Conservation (phyloP, 2,329 filamentous ascomycete genomes). For the Onygenales sp. region DNA sequence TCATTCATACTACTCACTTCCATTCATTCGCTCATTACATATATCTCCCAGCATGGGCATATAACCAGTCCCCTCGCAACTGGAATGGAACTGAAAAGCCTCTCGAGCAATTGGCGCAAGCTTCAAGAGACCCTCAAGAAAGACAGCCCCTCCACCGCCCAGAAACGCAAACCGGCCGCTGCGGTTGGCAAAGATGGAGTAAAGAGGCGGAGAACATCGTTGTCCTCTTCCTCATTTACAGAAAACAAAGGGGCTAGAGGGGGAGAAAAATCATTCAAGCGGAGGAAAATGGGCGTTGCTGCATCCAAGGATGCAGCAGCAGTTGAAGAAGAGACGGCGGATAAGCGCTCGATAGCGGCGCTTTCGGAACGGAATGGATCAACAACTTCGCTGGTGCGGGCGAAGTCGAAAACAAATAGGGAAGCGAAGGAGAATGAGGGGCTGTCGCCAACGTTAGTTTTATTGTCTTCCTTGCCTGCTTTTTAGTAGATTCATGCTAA, state of each 20-base stretch:
- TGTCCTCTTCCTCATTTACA: constrained; percentile 3
- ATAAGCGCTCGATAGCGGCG: not conserved
- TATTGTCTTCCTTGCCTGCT: constrained; percentile 9
- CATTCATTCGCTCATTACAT: not conserved
- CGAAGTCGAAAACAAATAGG: constrained; percentile 6
- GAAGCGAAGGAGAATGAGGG: constrained; percentile 54
- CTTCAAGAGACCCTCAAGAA: constrained; percentile 37
- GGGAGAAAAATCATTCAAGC: not conserved
- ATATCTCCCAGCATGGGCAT: not conserved
- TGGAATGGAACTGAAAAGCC: constrained; percentile 34
- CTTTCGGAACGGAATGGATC: constrained; percentile 7
- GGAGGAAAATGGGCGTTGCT: not conserved
- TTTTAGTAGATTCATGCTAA: constrained; percentile 4
- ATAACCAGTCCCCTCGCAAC: constrained; percentile 2
- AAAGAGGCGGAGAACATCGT: constrained; percentile 9
- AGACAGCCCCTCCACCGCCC: constrained; percentile 13
- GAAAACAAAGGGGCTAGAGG: not conserved
- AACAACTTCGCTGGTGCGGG: constrained; percentile 12
- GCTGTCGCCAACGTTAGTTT: constrained; percentile 36
- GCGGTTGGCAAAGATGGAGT: constrained; percentile 6
- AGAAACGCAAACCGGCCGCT: constrained; percentile 23
- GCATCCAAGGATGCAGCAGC: not conserved
- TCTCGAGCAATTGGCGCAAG: constrained; percentile 44
- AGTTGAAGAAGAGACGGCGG: not conserved
- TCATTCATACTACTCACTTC: not conserved